Conservation (phyloP, 495 filamentous ascomycete species). For the Sordaria brevicollis region DNA sequence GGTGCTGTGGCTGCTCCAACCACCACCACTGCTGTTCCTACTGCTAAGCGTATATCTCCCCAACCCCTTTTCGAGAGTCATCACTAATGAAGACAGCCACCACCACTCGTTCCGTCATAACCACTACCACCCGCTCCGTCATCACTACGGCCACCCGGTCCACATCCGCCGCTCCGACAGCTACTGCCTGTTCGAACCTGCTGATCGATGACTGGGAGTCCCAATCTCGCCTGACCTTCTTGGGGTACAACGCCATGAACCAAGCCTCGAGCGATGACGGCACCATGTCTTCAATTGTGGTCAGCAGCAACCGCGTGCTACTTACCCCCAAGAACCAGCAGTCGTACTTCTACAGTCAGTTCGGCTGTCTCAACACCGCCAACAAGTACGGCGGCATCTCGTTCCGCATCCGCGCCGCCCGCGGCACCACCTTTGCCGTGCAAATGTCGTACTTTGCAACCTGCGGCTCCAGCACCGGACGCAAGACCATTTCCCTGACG, state of each 20-base stretch:
- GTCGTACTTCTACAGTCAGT: slow-evolving; percentile 51
- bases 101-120: slow-evolving; percentile 6
- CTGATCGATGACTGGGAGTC: slow-evolving; percentile 54
- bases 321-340: slow-evolving; percentile 36
- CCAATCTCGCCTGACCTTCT: slow-evolving; percentile 54
- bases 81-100: not conserved
- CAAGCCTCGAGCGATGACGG: slow-evolving; percentile 49
- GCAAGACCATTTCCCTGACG: slow-evolving; percentile 28
- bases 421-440: slow-evolving; percentile 44
- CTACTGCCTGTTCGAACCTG: slow-evolving; percentile 34
- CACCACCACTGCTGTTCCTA: slow-evolving; percentile 5
- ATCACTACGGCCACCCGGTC: slow-evolving; percentile 5
- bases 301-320: slow-evolving; percentile 38
- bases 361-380: slow-evolving; percentile 44
- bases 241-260: slow-evolving; percentile 51
- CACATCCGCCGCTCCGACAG: slow-evolving; percentile 12
- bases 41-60: slow-evolving; percentile 7
- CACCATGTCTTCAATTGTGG: slow-evolving; percentile 47
- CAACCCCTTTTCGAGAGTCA: not conserved
- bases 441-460: slow-evolving; percentile 37
- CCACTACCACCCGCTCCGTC: slow-evolving; percentile 4
- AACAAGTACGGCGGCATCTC: slow-evolving; percentile 48
- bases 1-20: slow-evolving; percentile 9
- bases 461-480: slow-evolving; percentile 27
- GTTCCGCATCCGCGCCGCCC: slow-evolving; percentile 45